These are phyloP conservation scores for Angomonas deanei DNA, from an alignment of 208 protist genomes.

Conservation along the genomic window DNA sequence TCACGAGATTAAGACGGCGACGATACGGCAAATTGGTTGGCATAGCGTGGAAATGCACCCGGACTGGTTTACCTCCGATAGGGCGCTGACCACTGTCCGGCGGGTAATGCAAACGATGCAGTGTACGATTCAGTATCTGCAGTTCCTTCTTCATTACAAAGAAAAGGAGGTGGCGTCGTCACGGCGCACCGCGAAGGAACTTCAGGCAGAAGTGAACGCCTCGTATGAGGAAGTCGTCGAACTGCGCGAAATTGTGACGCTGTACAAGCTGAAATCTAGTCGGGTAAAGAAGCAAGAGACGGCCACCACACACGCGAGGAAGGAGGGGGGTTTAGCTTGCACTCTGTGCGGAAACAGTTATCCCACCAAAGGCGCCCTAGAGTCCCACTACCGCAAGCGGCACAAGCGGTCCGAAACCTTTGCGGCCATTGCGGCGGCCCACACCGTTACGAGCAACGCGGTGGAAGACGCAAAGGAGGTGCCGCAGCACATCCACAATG, in stretches of 20 bases:
- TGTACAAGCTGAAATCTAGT: constrained; percentile 12
- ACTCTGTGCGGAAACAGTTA: constrained; percentile 63
- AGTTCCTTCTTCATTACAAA: constrained; percentile 4
- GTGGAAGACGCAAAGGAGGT: not conserved
- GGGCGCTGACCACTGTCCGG: constrained; percentile 19
- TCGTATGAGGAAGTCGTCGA: constrained; percentile 66
- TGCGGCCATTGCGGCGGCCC: constrained; percentile 26
- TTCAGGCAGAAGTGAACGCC: constrained; percentile 39
- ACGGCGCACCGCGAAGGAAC: not conserved
- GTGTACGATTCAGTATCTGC: constrained; percentile 75
- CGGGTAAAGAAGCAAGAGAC: not conserved
- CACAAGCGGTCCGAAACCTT: constrained; percentile 36
- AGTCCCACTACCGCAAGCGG: constrained; percentile 67
- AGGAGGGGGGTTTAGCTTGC: constrained; percentile 22
- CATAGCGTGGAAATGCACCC: constrained; percentile 36
- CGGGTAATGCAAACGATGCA: constrained; percentile 53
- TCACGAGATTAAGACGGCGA: constrained; percentile 39
- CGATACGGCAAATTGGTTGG: constrained; percentile 65
- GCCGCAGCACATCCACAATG: not conserved
- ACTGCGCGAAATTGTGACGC: constrained; percentile 37
- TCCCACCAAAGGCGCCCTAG: constrained; percentile 40
- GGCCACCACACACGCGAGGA: not conserved
- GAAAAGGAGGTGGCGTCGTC: constrained; percentile 15
- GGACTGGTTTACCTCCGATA: constrained; percentile 62
- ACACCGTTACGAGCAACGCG: constrained; percentile 9